These are phyloP conservation scores for Coemansia sp. DNA, from an alignment of 192 early-diverging fungal genomes.

Conservation along the genomic window DNA sequence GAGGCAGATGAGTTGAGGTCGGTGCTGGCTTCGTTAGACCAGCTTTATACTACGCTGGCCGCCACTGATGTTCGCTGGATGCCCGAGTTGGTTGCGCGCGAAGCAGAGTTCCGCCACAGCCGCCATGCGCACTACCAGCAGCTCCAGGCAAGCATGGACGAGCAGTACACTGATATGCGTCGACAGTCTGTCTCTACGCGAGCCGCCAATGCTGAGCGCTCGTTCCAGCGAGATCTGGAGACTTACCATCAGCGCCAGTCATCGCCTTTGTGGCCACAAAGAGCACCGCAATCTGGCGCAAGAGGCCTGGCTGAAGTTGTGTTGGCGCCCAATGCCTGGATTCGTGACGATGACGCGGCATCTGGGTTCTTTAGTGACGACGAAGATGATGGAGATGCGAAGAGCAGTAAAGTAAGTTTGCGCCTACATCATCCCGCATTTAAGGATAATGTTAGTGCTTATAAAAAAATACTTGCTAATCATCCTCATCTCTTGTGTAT, in stretches of 20 bases:
- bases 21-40: constrained; percentile 21
- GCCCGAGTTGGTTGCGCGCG: constrained; percentile 29
- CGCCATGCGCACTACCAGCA: constrained; percentile 42
- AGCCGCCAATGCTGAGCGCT: constrained; percentile 35
- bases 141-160: constrained; percentile 48
- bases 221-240: constrained; percentile 50
- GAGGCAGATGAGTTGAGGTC: constrained; percentile 26
- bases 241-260: constrained; percentile 28
- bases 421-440: not conserved
- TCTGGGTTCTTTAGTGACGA: constrained; percentile 31
- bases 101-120: constrained; percentile 29
- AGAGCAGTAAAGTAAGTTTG: not conserved
- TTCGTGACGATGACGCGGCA: not conserved
- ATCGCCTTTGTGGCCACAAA: not conserved
- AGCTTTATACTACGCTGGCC: constrained; percentile 32
- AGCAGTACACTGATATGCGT: constrained; percentile 37
- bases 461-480: not conserved
- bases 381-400: constrained; percentile 5
- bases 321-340: constrained; percentile 24
- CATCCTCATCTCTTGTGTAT: not conserved
- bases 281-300: not conserved
- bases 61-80: constrained; percentile 12
- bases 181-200: constrained; percentile 34
- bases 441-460: not conserved
- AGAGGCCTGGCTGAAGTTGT: constrained; percentile 21